A percentile compares a stretch with the other conserved stretches of the same genome.
These are phyloP conservation scores for Peribolospora baueri DNA, from an alignment of 768 basidiomycete species.

Conservation along the genomic window DNA sequence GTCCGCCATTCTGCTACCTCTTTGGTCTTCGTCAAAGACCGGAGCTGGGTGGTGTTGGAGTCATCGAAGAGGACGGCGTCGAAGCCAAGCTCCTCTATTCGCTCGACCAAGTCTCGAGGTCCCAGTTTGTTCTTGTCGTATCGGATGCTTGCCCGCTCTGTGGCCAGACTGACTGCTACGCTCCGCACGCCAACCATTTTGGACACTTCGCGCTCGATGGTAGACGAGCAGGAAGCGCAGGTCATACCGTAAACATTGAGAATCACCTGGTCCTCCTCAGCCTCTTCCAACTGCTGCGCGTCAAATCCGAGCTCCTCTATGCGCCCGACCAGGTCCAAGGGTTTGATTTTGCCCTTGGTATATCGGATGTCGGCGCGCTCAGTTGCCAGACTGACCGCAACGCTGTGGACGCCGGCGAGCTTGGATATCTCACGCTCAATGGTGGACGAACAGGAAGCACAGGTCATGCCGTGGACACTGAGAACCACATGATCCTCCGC, in stretches of 20 bases:
- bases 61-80: conserved; percentile 66
- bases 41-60: conserved; percentile 56
- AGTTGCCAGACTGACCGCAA: conserved; percentile 49
- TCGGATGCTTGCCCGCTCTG: conserved; percentile 41
- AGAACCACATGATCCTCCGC: conserved; percentile 28
- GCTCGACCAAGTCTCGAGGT: conserved; percentile 67
- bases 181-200: conserved; percentile 45
- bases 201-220: conserved; percentile 40
- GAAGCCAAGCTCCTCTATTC: conserved; percentile 68
- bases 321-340: conserved; percentile 65
- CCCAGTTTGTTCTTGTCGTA: conserved; percentile 51
- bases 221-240: conserved; percentile 6
- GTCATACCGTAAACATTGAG: background rate
- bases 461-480: conserved; percentile 70
- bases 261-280: no score
- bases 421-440: no score
- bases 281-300: conserved; percentile 20
- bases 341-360: conserved; percentile 38
- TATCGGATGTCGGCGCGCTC: conserved; percentile 45
- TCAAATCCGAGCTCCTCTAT: conserved; percentile 78
- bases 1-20: conserved; percentile 75
- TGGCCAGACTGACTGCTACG: conserved; percentile 49
- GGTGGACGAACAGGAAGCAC: no score
- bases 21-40: conserved; percentile 62
- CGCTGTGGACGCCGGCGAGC: conserved; percentile 38